A percentile compares a stretch with the other conserved stretches of the same genome.
These are phyloP conservation scores for Cladophialophora immunda DNA, from an alignment of 2,329 filamentous ascomycete genomes.

Conservation along the genomic window DNA sequence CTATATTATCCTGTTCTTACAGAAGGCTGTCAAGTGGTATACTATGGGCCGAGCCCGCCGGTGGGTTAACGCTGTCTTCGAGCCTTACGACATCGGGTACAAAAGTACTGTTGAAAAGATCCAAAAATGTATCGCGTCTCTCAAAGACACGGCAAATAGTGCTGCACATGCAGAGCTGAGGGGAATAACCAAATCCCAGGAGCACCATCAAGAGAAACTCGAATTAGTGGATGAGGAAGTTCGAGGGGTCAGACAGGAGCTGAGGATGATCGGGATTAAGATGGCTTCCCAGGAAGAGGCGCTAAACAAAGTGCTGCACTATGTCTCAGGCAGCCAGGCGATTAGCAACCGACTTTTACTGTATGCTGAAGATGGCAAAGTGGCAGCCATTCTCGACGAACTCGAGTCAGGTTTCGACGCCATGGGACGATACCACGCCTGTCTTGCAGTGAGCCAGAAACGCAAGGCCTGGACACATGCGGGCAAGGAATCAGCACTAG, in stretches of 20 bases:
- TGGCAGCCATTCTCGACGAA: not conserved
- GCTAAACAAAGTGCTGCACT: not conserved
- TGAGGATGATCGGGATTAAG: not conserved
- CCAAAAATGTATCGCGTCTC: not conserved
- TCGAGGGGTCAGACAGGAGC: not conserved
- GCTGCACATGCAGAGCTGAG: constrained; percentile 4
- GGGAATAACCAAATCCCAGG: not conserved
- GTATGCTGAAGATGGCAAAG: not conserved
- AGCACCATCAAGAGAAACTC: not conserved
- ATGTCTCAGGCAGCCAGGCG: not conserved
- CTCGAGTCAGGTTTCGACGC: not conserved
- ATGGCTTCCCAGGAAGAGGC: no score
- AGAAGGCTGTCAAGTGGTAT: constrained; percentile 38
- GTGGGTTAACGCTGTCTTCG: not conserved
- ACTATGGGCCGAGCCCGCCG: not conserved
- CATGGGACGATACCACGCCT: not conserved
- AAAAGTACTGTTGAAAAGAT: constrained; percentile 1
- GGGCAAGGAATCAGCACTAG: not conserved
- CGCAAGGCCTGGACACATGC: not conserved
- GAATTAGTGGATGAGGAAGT: not conserved
- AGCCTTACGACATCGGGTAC: not conserved
- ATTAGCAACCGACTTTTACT: not conserved
- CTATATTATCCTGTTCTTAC: constrained; percentile 41
- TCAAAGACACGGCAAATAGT: constrained; percentile 11
- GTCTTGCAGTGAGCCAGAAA: not conserved